Base-by-base conservation (phyloP, 2,329 filamentous ascomycete species). In the Fusarium sp. region DNA sequence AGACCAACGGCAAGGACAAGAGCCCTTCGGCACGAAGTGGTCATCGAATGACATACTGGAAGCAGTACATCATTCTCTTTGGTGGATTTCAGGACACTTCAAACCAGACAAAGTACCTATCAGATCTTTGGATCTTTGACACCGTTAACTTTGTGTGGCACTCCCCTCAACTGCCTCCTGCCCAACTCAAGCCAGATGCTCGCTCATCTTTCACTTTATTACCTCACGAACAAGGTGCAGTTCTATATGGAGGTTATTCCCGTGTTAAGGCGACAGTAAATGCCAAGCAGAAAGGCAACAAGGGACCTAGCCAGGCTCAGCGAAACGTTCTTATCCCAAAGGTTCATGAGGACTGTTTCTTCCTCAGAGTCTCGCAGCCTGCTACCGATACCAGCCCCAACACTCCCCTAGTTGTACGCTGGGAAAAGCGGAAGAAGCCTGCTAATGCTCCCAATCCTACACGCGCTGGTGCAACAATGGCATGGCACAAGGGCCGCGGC, bases 31-130 rank as follows among this genome's bases (percentile, higher is more conserved):
- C 95, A 5, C 87, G 96, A 72, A 97, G 93, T 79, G 96, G 96
- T 6, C 95, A 98, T 81, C 90, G 95, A 73, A 97, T 99, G 94
- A 97, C 95, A 5, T 95, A 93, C 80, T 98, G 90, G 87, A 98
- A 98, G 83, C 94, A 98, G 79, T 98, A 97, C 81, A 94, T 99
- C 69, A 89, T 99, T 64, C 85, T 99, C 2, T 98, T 97, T 78
- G 96, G 96, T 63, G 96, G 96, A 1, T 99, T 99, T 80, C 96
- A 99, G 82, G 96, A 98, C 80, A 98, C 95, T 1, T 95, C 93
- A 13, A 94, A 97, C 79, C 92, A 95, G 80, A 98, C 95, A 8
- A 97, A 95, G 79, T 99, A 99, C 80, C 83, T 99, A 18, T 91
- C 92, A 41, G 96, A 99, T 80, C 84, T 98, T 38, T 99, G 96